Base-by-base conservation (phyloP, 805 yeast genomes). In the Candida odintsovae region DNA sequence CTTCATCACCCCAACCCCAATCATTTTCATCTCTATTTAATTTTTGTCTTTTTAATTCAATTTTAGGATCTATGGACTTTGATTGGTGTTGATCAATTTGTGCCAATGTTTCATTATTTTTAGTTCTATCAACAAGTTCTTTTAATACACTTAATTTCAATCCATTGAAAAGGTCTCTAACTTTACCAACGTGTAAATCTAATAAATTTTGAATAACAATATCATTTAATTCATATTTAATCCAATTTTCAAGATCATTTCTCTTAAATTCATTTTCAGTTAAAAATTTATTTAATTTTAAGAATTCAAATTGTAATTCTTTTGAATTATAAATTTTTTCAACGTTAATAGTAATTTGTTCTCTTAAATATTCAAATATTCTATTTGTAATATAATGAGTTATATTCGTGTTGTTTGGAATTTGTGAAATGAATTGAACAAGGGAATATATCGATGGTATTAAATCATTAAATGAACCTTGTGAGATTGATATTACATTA, bases 211-310 rank as follows among this genome's bases (percentile, higher is more conserved):
- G 56, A 18, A 55, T 47, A 7, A 52, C 50, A 16, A 59, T 44
- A 2, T 47, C 49, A 33, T 52, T 44, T 21, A 59, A 42, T 9
- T 58, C 63, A 7, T 42, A 35, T 6, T 52, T 38, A 16, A 58
- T 54, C 62, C 62, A 59, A 13, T 47, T 51, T n/a, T 43, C 43
- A 22, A 58, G 39, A 36, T 54, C 51, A 29, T 48, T 47, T 41
- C 62, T 52, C 23, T 48, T 54, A 42, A 58, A 53, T 10, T 48
- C 48, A 22, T 43, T 39, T 2, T 46, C 29, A 11, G 38, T 39
- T 22, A 59, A 45, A 38, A 54, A 50, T 4, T 47, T 42, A 36
- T 56, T 55, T 20, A 59, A 45, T 21, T 55, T 43, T 2, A 49
- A 38, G 22, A 59, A 50, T 7, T 42, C 38, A 2, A 15, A 20